Base-by-base conservation (phyloP, 2,329 filamentous ascomycete species). In the Trichophyton schoenleinii region DNA sequence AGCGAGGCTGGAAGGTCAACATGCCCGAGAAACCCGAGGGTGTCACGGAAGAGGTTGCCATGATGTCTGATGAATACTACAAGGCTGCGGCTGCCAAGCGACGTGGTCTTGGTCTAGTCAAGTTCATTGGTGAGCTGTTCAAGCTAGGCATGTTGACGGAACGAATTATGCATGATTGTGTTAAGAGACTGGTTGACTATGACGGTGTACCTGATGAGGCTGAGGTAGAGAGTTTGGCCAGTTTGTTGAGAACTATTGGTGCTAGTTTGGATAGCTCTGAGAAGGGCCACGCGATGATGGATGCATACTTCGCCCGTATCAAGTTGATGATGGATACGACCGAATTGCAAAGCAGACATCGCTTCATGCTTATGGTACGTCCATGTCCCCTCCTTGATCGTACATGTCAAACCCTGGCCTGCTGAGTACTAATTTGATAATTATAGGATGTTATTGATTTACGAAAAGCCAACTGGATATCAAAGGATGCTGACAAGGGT, bases 111-210 rank as follows among this genome's bases (percentile, higher is more conserved):
- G 94, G 94, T 86, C 84, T 99, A 22, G 92, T 99, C 66, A 92
- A 96, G 77, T 99, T 99, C 78, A 99, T 99, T 72, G 94, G 94
- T 79, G 94, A 99, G 78, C 84, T 99, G 53, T 99, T 95, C 84
- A 99, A 97, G 81, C 85, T 99, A 64, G 87, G 88, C 73, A 99
- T 99, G 94, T 83, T 99, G 75, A 99, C 94, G 64, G 89, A 96
- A 75, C 89, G 92, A 74, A 99, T 99, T 77, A 99, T 99, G 94
- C 92, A 99, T 79, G 90, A 96, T 77, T 99, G 94, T 82, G 91
- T 99, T 31, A 87, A 91, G 79, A 96, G 95, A 77, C 83, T 99
- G 65, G 89, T 99, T 67, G 92, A 99, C 77, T 97, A 95, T 75
- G 87, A 92, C 71, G 91, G 89, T 64, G 79, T 90, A 64, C 94